Conservation (phyloP, 1,284 basidiomycete species). For the Cutaneotrichosporon sp. region DNA sequence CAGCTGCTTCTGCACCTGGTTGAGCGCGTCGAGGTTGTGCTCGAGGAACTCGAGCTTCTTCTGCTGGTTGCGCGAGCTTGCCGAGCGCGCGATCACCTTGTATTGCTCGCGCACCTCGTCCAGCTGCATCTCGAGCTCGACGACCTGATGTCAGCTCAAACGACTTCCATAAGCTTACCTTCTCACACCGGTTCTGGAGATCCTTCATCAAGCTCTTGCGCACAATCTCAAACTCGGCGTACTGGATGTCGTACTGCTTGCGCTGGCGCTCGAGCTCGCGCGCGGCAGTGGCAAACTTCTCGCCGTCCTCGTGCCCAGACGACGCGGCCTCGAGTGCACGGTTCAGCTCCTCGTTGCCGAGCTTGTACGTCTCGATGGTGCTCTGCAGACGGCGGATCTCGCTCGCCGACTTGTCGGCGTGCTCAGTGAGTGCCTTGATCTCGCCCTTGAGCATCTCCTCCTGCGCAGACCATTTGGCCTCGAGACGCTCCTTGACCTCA, state of each 20-base stretch:
- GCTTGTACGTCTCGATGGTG: slow-evolving; percentile 88
- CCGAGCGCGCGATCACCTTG: slow-evolving; percentile 95
- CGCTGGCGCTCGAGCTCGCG: slow-evolving; percentile 95
- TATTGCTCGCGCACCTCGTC: slow-evolving; percentile 99
- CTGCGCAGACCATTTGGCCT: slow-evolving; percentile 87
- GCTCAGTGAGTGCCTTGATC: slow-evolving; percentile 84
- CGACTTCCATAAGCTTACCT: slow-evolving; percentile 61
- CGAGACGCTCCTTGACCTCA: slow-evolving; percentile 73
- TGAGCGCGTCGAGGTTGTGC: slow-evolving; percentile 93
- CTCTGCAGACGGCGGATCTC: slow-evolving; percentile 83
- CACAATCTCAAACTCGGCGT: slow-evolving; percentile 96
- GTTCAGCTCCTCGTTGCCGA: slow-evolving; percentile 97
- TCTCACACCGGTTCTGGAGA: slow-evolving; percentile 98
- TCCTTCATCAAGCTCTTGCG: slow-evolving; percentile 99
- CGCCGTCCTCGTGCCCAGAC: slow-evolving; percentile 92
- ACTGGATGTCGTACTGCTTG: slow-evolving; percentile 93
- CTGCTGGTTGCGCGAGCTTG: slow-evolving; percentile 96
- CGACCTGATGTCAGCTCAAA: slow-evolving; percentile 64
- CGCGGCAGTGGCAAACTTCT: slow-evolving; percentile 91
- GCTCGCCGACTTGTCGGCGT: slow-evolving; percentile 79
- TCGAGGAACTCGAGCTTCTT: slow-evolving; percentile 99
- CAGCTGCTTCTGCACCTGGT: slow-evolving; percentile 96
- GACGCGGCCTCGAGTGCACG: slow-evolving; percentile 95
- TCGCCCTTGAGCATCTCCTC: slow-evolving; percentile 86
- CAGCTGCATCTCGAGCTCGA: slow-evolving; percentile 97